Evolutionary conservation across 2,329 filamentous ascomycete species (phyloP), one percentile per base, ranked within the genome.

Genomic region (Aspergillus ustus): DNA sequence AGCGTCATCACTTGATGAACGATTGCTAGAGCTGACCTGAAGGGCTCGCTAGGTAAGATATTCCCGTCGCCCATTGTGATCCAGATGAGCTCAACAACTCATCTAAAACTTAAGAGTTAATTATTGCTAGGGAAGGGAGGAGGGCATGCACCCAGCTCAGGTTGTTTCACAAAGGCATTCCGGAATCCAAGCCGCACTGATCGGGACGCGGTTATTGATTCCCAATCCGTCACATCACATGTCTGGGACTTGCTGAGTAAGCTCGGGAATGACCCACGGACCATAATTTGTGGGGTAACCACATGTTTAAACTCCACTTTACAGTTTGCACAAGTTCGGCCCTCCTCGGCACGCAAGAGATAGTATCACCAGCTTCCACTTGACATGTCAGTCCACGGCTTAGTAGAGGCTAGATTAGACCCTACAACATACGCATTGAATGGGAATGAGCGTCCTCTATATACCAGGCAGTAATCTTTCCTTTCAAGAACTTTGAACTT

Each of bases 1-100:
- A 40, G 52, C 7, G 6, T 25, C 22, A 22, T 9, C 17, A 11
- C 29, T 31, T 34, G 17, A 43, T 46, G 25, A 29, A n/a, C 40
- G 43, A 8, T 43, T 31, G 34, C 25, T 44, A 20, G 20, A 52
- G 29, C 60, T 55, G 29, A 66, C 64, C 63, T 65, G 52, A 45
- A 55, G 17, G 64, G 60, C 34, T 58, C 58, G 55, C 50, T 52
- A 15, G 56, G 50, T 40, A 58, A 29, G 57, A 34, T 54, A 34
- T 49, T 52, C 53, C 20, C 43, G 31, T 57, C 46, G 29, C 46
- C 52, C 63, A 62, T 64, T 43, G 56, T 15, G 20, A 37, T 34
- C 15, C 53, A 51, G n/a, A 34, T 22, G 15, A 52, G 28, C 44
- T 50, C 43, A 40, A 28, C 51, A 55, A 31, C 25, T 40, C 34